phyloP scores from a whole-genome alignment of 1,284 basidiomycete genomes.

The Apiotrichum montevideense region DNA sequence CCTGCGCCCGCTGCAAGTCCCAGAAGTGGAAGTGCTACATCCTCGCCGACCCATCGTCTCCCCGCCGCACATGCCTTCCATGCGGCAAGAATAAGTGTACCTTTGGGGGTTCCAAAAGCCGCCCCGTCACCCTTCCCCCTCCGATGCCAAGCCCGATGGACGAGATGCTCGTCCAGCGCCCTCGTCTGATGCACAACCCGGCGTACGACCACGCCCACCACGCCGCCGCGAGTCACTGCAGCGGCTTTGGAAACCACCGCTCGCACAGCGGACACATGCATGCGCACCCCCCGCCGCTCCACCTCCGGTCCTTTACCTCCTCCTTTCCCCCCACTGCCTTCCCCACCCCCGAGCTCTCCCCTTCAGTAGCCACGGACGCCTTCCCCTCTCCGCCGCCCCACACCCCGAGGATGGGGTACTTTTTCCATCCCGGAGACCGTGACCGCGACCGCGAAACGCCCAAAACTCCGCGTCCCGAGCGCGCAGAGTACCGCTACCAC shows the following conservation, averaged over 20 bases:
- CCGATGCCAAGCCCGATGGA: not conserved
- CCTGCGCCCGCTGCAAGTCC: constrained; percentile 12
- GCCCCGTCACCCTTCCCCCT: not conserved
- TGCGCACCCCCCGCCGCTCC: not conserved
- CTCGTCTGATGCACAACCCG: not conserved
- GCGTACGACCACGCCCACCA: not conserved
- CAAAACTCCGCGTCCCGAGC: not conserved
- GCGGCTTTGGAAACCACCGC: constrained; percentile 1
- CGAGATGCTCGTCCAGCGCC: not conserved
- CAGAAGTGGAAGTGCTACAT: constrained; percentile 18
- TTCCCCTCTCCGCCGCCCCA: not conserved
- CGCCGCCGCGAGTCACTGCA: no score
- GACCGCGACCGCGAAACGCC: not conserved
- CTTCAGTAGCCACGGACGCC: not conserved
- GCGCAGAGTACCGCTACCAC: not conserved
- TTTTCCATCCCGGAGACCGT: not conserved
- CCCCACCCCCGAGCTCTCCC: not conserved
- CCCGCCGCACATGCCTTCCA: constrained; percentile 13
- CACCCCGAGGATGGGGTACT: not conserved
- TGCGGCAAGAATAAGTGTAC: constrained; percentile 20
- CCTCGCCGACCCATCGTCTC: constrained; percentile 4
- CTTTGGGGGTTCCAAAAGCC: constrained; percentile 6
- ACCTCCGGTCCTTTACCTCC: not conserved
- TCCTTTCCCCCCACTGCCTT: not conserved
- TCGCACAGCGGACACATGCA: constrained; percentile 1